Base-by-base conservation (phyloP, 1,284 basidiomycete genomes). In the Pterulicium gracile region DNA sequence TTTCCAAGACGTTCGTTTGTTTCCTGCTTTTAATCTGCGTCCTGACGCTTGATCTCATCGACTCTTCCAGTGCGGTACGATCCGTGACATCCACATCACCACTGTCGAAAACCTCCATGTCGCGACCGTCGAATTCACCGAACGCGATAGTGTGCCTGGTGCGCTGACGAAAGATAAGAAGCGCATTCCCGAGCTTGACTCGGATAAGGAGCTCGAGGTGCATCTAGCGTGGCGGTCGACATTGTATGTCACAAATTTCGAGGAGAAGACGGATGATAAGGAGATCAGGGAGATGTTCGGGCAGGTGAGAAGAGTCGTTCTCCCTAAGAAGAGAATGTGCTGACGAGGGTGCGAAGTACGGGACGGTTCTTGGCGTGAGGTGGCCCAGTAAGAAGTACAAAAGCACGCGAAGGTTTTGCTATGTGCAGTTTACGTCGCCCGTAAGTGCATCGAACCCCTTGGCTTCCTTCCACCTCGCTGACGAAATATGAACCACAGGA, bases 341-440 rank as follows among this genome's bases (percentile, higher is more conserved):
- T 52, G 22, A 51, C 40, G 32, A 32, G 0, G 52, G 44, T 43
- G 40, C 13, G n/a, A 45, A 93, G 84, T 94, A 87, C 63, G 96
- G 96, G 1, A 75, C 73, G 3, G 77, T 99, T 44, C 89, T 98
- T 50, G 92, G 96, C 53, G 88, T 94, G 12, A 85, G 96, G 15
- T 98, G 95, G 96, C 96, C 96, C 3, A 96, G 92, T 65, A 94
- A 94, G 60, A 94, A 95, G 59, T 95, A 91, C 69, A 93, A 91
- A 61, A 79, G 72, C 46, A 85, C 85, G 1, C 72, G 96, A 20
- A 75, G 96, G 12, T 98, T 99, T 64, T 95, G 90, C 60, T 99
- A 98, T 60, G 72, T 99, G 1, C 94, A 97, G 53, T 97, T 78
- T 60, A 84, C 83, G 1, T 81, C 80, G 18, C 87, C 90, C 0